Base-by-base conservation (phyloP, 495 filamentous ascomycete genomes). In the Daldinia loculata region DNA sequence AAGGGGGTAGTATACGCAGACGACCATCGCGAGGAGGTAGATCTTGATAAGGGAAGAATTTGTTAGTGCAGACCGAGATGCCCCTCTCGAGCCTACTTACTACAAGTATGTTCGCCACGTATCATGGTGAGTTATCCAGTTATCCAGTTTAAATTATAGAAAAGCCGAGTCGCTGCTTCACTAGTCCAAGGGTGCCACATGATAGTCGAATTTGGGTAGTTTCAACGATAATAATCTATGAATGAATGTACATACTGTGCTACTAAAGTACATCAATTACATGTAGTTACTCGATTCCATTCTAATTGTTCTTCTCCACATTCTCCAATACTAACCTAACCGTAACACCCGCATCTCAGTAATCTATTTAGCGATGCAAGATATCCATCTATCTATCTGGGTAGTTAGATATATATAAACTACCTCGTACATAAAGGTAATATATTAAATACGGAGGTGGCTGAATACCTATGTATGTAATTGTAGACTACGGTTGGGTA, bases 1-100 rank as follows among this genome's bases (percentile, higher is more conserved):
- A 64, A 27, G 70, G 65, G 17, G 69, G 72, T 4, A 74, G 66
- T 39, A 41, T 74, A 8, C 75, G 73, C 36, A 75, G 67, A 51
- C 69, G 75, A 12, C 51, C 61, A 15, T 77, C 75, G 29, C 52
- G 75, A 41, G 70, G 74, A 17, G 36, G 64, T 12, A 60, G 50
- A 29, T 24, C 68, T 61, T 72, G 55, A 64, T 22, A 26, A 39
- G 9, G 22, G 12, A 58, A 34, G 34, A 24, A 26, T 34, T 24
- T 38, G 56, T 58, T 38, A 24, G 32, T 58, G 24, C 7, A 14
- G 34, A 24, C 26, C 2, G 26, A 48, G 17, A 22, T 48, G 43
- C 41, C 41, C 50, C 51, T 53, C 29, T 29, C 26, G 7, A 53
- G 51, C n/a, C 50, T 29, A 53, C 50, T 53, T 53, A 53, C 30